Percentiles rank a stretch among this genome's conserved stretches.
phyloP scores from a whole-genome alignment of 73 alveolate genomes.

The Tetrahymena malaccensis region DNA sequence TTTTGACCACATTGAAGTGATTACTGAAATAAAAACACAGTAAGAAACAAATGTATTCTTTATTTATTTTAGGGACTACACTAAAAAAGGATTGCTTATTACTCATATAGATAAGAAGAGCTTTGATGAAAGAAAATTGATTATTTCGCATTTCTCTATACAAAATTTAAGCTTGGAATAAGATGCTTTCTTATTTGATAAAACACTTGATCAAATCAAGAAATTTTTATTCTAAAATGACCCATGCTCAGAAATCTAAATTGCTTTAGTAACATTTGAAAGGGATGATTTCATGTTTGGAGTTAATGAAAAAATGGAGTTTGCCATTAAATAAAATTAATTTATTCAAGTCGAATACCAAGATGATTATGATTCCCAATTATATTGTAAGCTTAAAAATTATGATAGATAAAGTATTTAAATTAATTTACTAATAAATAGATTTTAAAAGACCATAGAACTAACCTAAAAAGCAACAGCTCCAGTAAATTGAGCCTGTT shows the following conservation, averaged over 20 bases:
- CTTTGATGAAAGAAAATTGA: not conserved
- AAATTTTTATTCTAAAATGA: not conserved
- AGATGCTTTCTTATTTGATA: not conserved
- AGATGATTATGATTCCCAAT: not conserved
- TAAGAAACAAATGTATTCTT: not conserved
- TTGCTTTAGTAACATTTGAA: not conserved
- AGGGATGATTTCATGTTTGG: not conserved
- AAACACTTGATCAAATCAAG: not conserved
- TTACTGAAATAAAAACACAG: not conserved
- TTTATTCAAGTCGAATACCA: not conserved
- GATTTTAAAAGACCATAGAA: not conserved
- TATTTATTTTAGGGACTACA: not conserved
- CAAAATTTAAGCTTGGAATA: not conserved
- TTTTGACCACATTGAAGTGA: not conserved
- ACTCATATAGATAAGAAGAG: not conserved
- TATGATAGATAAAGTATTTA: no score
- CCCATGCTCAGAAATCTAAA: not conserved
- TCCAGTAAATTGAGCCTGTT: not conserved
- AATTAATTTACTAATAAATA: not conserved
- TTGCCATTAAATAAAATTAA: not conserved
- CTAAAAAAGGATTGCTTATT: not conserved
- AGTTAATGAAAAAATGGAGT: not conserved
- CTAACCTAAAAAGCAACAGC: not conserved
- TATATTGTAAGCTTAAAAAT: not conserved
- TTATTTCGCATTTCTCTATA: not conserved